Evolutionary conservation across 257 asterid genomes (phyloP).

Genomic region (Primulina tabacum): DNA sequence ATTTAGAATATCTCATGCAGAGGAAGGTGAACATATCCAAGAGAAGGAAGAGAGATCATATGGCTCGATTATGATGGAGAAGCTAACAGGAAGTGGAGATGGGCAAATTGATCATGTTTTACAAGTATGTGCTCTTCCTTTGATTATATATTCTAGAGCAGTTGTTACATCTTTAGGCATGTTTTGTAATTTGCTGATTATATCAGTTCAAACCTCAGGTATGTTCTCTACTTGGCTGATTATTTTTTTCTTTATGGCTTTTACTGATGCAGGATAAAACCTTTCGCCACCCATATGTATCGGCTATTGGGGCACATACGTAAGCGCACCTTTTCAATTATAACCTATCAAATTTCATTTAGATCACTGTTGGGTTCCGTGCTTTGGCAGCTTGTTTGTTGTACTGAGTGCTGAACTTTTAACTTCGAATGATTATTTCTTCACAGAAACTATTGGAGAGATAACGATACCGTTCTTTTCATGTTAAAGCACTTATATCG

Average conservation of each 20-base stretch:
- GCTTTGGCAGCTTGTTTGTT: not conserved
- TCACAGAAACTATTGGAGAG: conserved; percentile 92
- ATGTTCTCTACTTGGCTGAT: too few relatives aligned
- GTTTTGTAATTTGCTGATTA: too few relatives aligned
- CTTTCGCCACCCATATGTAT: conserved; percentile 85
- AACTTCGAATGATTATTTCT: conserved; percentile 9
- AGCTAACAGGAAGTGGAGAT: conserved; percentile 63
- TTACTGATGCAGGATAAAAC: conserved; percentile 76
- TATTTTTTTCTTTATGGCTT: conserved; percentile 4
- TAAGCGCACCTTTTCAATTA: conserved; percentile 35
- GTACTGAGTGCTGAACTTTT: not conserved
- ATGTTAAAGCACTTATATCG: conserved; percentile 82
- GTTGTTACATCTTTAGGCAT: not conserved
- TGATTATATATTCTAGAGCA: not conserved
- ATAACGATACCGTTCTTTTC: conserved; percentile 87
- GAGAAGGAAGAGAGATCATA: conserved; percentile 72
- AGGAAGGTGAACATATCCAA: conserved; percentile 49
- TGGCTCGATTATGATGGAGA: conserved; percentile 84
- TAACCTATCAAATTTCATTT: not conserved
- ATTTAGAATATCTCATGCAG: conserved; percentile 37
- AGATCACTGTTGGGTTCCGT: not conserved
- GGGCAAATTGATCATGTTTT: conserved; percentile 88
- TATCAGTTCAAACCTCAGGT: not conserved
- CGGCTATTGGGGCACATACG: conserved; percentile 93
- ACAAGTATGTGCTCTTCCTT: conserved; percentile 54